Evolutionary conservation across 495 filamentous ascomycete genomes (phyloP), one percentile per base, ranked within the genome.

Genomic region (Symbiotaphrina buchneri): DNA sequence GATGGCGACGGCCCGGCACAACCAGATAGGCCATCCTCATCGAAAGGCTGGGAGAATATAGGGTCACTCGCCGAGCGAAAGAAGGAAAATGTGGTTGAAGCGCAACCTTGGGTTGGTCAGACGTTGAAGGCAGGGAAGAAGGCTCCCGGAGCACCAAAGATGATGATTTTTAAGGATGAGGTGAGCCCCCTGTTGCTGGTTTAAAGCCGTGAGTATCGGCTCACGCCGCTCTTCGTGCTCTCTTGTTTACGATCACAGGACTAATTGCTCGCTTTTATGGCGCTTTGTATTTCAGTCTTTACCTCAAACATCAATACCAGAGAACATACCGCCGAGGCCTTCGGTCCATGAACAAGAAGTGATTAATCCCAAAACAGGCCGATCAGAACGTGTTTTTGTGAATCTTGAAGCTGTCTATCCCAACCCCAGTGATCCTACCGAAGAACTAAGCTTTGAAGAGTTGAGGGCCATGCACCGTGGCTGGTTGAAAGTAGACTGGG

Each of bases 161-260:
- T 97, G 68, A 56, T 72, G 43, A 65, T 95, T 13, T 97, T 93
- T 62, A 82, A 82, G 57, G 87, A 97, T 61, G 65, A 76, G 77
- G 87, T 95, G 71, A 69, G 84, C 67, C 32, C 16, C 38, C 39
- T 39, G 43, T 39, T 34, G 40, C 34, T 18, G 34, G 27, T 10
- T n/a, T n/a, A n/a, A n/a, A n/a, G n/a, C n/a, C n/a, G n/a, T 30
- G n/a, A n/a, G n/a, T 11, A 13, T 10, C 5, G 3, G 14, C 28
- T 20, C 15, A 4, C 3, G 20, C 21, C 19, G 24, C 19, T 36
- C 24, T 18, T 21, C 33, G 1, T 11, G 28, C 20, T 55, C 53
- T 59, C 41, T 63, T 81, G 68, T 92, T 90, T 83, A 93, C 84
- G 63, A 73, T 69, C 65, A 68, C 63, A 93, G 83, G 83, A 90